Base-by-base conservation (phyloP, 495 filamentous ascomycete genomes). In the Tuber magnatum region DNA sequence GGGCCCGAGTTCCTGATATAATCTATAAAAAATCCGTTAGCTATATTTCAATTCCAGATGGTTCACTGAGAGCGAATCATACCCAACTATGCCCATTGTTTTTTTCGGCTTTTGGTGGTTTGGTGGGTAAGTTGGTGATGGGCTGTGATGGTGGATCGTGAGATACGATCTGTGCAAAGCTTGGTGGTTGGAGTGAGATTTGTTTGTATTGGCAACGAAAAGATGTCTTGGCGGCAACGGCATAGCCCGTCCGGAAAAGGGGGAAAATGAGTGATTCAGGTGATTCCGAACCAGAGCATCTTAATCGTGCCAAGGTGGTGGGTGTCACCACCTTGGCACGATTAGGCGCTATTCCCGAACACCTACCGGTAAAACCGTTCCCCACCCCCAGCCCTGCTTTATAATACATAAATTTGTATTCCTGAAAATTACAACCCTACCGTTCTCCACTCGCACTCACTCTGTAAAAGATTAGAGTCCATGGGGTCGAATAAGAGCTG, bases 1-100 rank as follows among this genome's bases (percentile, higher is more conserved):
- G 14, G 89, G 83, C 39, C 94, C 94, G 76, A 99, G 93, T 83
- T 97, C 92, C 80, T 90, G 90, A 83, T 94, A 94, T 68, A 99
- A 91, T 22, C 94, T 97, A 75, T 74, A 71, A 65, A 56, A n/a
- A 42, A 56, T 56, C 28, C 5, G 61, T 38, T 68, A 40, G 61
- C 40, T 18, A 10, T 10, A 71, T n/a, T 46, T 41, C 14, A 71
- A 41, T 71, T 39, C n/a, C 24, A 44, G 35, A 24, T 41, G 18
- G 68, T 40, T 71, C 69, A 14, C 28, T 24, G 69, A 24, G 51
- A 48, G 14, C 38, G 32, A 28, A 20, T 65, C 68, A 10, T 75
- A 81, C 79, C 79, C 79, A 28, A 75, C 75, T 42, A 81, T 81
- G 39, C 79, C 79, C 79, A 81, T 81, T 24, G 46, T 22, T 73